Base-by-base conservation (phyloP, 257 asterid species). In the Handroanthus guayacan region DNA sequence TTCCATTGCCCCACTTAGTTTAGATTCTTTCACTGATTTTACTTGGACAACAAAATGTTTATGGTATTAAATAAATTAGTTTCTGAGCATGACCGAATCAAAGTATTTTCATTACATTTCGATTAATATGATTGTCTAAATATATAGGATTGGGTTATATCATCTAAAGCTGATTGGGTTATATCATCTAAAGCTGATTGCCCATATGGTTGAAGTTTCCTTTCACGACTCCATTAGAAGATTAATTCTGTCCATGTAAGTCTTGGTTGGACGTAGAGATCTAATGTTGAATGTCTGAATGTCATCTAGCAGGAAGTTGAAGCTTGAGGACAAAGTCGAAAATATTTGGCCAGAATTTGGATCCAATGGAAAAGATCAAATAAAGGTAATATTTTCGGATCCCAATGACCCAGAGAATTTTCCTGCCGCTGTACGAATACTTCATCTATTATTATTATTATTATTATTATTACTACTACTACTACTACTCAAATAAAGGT, bases 401-500 rank as follows among this genome's bases (percentile, higher is more conserved):
- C 75, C 44, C 34, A 18, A 12, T 25, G 20, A 62, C 25, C 71
- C 3, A 25, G 6, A 8, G 43, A 37, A 50, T 51, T 78, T 67
- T 74, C 45, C 9, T 73, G 73, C 75, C 67, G 51, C 75, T 63
- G 9, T 34, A 68, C 60, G 56, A 72, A 34, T 56, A n/a, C 7
- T 43, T 75, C 12, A 5, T 61, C 43, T 16, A 7, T 69, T 70
- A 11, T 25, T 63, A 36, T n/a, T 25, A 25, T 25, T 25, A 25
- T 25, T 25, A 25, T 25, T 25, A 25, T 25, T 25, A 25, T 25
- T 25, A 25, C n/a, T n/a, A n/a, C n/a, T n/a, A n/a, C n/a, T n/a
- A n/a, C n/a, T n/a, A n/a, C n/a, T n/a, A n/a, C n/a, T 73, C 84
- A 82, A 77, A 91, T 95, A 84, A 90, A 88, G 97, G 99, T 95